Evolutionary conservation across 768 basidiomycete genomes (phyloP), one percentile per base, ranked within the genome.

Genomic region (Mycena vulgaris): DNA sequence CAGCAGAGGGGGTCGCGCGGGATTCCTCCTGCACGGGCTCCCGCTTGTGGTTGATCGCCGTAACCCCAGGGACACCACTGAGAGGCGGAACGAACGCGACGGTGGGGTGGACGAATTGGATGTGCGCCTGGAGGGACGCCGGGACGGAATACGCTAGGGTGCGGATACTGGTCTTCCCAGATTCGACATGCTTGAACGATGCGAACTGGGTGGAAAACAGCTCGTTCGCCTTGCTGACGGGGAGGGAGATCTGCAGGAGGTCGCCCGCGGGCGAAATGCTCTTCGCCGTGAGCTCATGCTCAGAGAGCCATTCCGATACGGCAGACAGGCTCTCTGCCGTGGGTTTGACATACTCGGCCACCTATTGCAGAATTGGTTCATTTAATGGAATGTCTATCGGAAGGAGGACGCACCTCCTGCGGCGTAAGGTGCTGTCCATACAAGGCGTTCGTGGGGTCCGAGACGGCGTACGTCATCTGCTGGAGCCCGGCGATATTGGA

Each of bases 121-220:
- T 71, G 69, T 88, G 86, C 16, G 75, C 72, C 62, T 86, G 78
- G 55, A 89, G 62, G 33, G 76, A 57, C 28, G 80, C 85, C 0
- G 88, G 87, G 27, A 88, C 79, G 68, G 83, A 85, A 78, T 88
- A 89, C 40, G 78, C 75, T 0, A 82, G 83, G 11, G 88, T 86
- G 62, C 88, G 85, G 40, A 88, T 72, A 28, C 83, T 70, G 4
- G 76, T 73, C 39, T 81, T 80, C 0, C 83, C 86, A 35, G 59
- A 75, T 10, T 76, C 77, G 5, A 75, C 66, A 69, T 88, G 82
- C 14, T 74, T 78, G 77, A 82, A 88, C 1, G n/a, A 13, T 28
- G 40, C 21, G 61, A 82, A 71, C 45, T 87, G 84, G 35, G 88
- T 86, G 58, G 83, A 72, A 14, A 89, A 78, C 81, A 89, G 86